Evolutionary conservation across 305 asterid genomes (phyloP), one percentile per base, ranked within the genome.

Genomic region (Plantago coronopus): DNA sequence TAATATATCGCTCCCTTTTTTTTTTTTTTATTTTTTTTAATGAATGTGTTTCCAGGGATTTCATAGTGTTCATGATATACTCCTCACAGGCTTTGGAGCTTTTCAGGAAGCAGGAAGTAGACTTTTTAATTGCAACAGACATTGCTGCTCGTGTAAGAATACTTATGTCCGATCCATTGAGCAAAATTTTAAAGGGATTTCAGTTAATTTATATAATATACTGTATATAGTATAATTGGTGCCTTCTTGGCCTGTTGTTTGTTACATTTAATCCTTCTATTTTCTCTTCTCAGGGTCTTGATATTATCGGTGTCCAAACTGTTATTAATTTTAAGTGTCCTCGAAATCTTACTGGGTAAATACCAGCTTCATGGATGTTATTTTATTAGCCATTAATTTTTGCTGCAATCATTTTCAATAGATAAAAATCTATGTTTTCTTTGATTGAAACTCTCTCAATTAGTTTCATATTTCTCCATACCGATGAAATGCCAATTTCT

Each of bases 281-380:
- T 45, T 21, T 62, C 65, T 4, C 29, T 45, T 62, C 34, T 63
- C 77, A 89, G 97, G 99, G 97, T 55, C 96, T 93, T 66, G 99
- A 93, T 72, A 89, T 93, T 57, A 81, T 81, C 45, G 97, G 99
- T 20, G 96, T 93, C 67, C 81, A 67, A 78, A 89, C 99, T n/a
- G 96, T 93, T 60, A 83, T 89, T 62, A 93, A 85, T 75, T 93
- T 79, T 72, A 84, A 89, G n/a, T 93, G 97, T 68, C 99, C 97
- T 29, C 88, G 91, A 47, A 88, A 87, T 59, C 91, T 89, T 74
- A 89, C 88, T 7, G 82, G 93, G 99, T 87, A 78, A 69, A 43
- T 27, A 46, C 62, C 22, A 14, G 31, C 67, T 22, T 71, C 42
- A 4, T 3, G 31, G 50, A 20, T 58, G 68, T 67, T 17, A 29